Evolutionary conservation across 192 early-diverging fungal genomes (phyloP).

Genomic region (Backusella liffmaniae): DNA sequence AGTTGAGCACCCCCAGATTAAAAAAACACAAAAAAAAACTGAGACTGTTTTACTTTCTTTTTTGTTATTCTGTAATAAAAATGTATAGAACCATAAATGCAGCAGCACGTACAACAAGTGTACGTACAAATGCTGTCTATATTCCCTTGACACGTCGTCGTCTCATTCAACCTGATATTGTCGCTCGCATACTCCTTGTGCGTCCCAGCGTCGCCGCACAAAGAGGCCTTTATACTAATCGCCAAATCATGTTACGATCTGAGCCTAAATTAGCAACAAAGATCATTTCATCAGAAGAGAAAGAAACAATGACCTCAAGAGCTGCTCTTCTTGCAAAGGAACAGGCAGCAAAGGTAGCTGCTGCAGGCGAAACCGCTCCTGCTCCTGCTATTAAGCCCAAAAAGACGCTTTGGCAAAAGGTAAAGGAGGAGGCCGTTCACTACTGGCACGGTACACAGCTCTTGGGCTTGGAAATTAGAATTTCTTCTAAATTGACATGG

Average conservation of each 20-base stretch:
- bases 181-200: not conserved
- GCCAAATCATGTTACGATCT: not conserved
- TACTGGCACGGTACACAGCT: conserved; percentile 94
- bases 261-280: not conserved
- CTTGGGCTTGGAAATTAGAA: conserved; percentile 81
- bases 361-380: conserved; percentile 1
- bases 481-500: conserved; percentile 74
- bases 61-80: not conserved
- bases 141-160: not conserved
- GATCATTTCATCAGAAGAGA: conserved; percentile 33
- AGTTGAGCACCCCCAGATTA: not conserved
- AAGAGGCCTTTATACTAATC: conserved; percentile 11
- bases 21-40: conserved; percentile 9
- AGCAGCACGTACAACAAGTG: not conserved
- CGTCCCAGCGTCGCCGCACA: not conserved
- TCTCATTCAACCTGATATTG: not conserved
- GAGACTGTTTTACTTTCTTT: not conserved
- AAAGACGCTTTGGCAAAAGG: conserved; percentile 66
- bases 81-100: conserved; percentile 8
- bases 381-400: conserved; percentile 38
- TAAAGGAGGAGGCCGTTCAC: conserved; percentile 88
- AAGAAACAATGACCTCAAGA: conserved; percentile 39
- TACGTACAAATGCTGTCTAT: not conserved
- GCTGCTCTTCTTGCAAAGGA: conserved; percentile 37
- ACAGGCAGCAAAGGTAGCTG: conserved; percentile 8